Evolutionary conservation across 495 filamentous ascomycete species (phyloP), one percentile per base, ranked within the genome.

Genomic region (Endocarpon pusillum): DNA sequence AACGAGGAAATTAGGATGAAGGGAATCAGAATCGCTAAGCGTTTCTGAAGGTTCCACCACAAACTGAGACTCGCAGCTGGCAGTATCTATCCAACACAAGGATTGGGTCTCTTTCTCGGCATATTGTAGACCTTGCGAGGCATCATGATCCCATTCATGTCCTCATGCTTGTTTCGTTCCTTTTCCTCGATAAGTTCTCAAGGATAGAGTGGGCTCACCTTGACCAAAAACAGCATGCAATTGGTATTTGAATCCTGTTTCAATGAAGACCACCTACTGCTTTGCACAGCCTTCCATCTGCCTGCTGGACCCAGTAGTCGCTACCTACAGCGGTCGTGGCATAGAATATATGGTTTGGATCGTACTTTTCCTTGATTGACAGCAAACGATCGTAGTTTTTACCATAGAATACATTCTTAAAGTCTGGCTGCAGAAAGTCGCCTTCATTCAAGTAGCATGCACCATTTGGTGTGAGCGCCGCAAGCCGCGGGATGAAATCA

Each of bases 281-380:
- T 36, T 43, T 48, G 26, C 60, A 62, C 28, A 63, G 27, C 6
- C 57, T 43, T n/a, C 61, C 59, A 42, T 47, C 44, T 2, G 35
- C 21, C 1, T 26, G 28, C 26, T 46, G 44, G 1, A 14, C 37
- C 72, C 73, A 78, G 12, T 54, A 53, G 29, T 78, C 73, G 37
- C 66, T 71, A 2, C 73, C 73, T 2, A 78, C 73, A 15, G 65
- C 73, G 2, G 64, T 65, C 10, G 42, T 46, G 25, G 62, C 75
- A 55, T 71, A 78, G 25, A 78, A 63, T 2, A 76, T 48, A 28
- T 64, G 58, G 6, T 57, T 34, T 0, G 75, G 72, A 50, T 81
- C 73, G 11, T 69, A 58, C 30, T 54, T 54, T 1, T 39, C 29
- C 49, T 71, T 69, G 34, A 69, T 52, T 7, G 39, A 17, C 7